Evolutionary conservation across 306 rosid species (phyloP).

Genomic region (Rosa multiflora): DNA sequence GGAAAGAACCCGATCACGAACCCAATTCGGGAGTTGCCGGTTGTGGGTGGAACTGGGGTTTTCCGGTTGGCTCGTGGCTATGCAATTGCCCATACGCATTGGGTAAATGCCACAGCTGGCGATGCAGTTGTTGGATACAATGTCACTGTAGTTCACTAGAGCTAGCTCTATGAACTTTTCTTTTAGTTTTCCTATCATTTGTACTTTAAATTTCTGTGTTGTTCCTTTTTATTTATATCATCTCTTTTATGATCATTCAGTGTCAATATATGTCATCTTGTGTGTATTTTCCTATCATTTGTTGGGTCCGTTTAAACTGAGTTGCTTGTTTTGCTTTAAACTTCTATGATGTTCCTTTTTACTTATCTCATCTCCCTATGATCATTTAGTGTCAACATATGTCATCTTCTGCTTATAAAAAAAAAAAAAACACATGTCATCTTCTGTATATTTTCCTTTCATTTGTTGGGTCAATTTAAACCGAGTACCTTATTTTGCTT

Average conservation of each 20-base stretch:
- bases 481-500: neutral
- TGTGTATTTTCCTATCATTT: neutral
- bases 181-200: neutral
- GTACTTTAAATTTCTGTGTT: neutral
- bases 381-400: neutral
- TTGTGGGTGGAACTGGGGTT: too few species aligned
- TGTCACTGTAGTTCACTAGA: slow-evolving; percentile 65
- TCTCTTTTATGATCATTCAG: neutral
- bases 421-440: too few species aligned
- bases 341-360: too few species aligned
- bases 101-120: slow-evolving; percentile 45
- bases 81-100: slow-evolving; percentile 59
- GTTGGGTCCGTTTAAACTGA: neutral
- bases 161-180: neutral
- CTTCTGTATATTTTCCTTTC: too few species aligned
- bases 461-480: neutral
- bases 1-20: slow-evolving; percentile 57
- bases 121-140: slow-evolving; percentile 84
- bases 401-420: too few species aligned
- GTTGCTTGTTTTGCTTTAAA: too few species aligned
- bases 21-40: slow-evolving; percentile 62
- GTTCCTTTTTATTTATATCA: neutral
- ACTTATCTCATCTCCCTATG: neutral
- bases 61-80: slow-evolving; percentile 80
- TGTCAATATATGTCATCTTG: neutral